Evolutionary conservation across 2,329 filamentous ascomycete genomes (phyloP), one percentile per base, ranked within the genome.

Genomic region (Purpureocillium takamizusanense): DNA sequence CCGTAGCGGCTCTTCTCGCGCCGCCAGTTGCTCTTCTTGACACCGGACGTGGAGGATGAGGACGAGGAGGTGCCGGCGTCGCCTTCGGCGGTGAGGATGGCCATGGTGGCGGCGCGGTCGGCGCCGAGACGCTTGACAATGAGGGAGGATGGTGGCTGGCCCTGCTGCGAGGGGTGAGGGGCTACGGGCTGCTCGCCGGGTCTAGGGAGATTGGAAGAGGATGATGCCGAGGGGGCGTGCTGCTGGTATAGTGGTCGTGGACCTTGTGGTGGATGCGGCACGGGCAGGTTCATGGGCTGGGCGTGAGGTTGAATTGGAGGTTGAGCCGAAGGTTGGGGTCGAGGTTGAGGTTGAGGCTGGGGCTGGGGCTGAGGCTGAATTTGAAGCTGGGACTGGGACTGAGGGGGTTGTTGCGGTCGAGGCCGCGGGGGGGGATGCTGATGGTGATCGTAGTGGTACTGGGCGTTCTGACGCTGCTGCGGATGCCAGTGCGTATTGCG

Each of bases 81-180:
- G 10, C 21, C 21, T 25, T 25, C 21, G 21, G 21, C 21, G 21
- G 21, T 25, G 21, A 25, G 21, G n/a, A 62, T 52, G 32, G 62
- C 50, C 46, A 78, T 63, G 34, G 63, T 59, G 3, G 66, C 66
- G 1, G 71, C 72, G 39, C 65, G 66, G 37, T 70, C 65, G 18
- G 55, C 59, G 7, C 73, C 72, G 15, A 75, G 52, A 4, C 73
- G 63, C 50, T 76, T 76, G 16, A 70, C 65, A 8, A 76, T 63
- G 23, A 76, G 63, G 4, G 68, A 63, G 32, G 42, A 37, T 25
- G 5, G 21, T 25, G 21, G 21, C 21, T 25, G 21, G 6, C 10
- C 6, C 10, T 25, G 21, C 21, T 25, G 21, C 21, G 5, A n/a
- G n/a, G n/a, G n/a, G n/a, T n/a, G n/a, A n/a, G n/a, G n/a, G n/a